These are phyloP conservation scores for Platanus orientalis DNA, from an alignment of 164 flowering plant genomes.

Conservation along the genomic window DNA sequence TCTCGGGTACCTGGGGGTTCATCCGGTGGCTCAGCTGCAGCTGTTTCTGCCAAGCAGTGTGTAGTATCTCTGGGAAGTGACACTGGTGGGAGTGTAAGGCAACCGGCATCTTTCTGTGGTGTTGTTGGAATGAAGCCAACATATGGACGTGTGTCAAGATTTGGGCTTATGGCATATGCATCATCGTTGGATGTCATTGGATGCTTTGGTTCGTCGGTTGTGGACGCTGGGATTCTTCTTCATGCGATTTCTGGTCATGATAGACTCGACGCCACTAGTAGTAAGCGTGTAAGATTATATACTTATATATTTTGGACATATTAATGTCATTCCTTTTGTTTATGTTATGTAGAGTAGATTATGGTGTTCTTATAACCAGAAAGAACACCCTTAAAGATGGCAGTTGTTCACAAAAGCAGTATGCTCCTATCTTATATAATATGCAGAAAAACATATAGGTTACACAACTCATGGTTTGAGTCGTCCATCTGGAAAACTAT, in stretches of 20 bases:
- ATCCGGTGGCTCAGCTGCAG: conserved; percentile 97
- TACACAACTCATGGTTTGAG: too few relatives aligned
- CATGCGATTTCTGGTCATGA: conserved; percentile 82
- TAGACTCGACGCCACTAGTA: conserved; percentile 80
- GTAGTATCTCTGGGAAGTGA: conserved; percentile 89
- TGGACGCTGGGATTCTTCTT: conserved; percentile 85
- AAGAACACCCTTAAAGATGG: too few relatives aligned
- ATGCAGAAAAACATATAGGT: too few relatives aligned
- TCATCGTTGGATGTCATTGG: conserved; percentile 95
- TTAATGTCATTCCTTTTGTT: not conserved
- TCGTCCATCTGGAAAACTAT: too few relatives aligned
- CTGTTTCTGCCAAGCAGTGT: conserved; percentile 98
- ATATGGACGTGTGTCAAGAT: conserved; percentile 94
- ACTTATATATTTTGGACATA: not conserved
- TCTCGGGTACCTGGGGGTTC: conserved; percentile 96
- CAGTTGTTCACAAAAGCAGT: too few relatives aligned
- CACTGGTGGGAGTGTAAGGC: conserved; percentile 98
- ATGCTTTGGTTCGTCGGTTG: conserved; percentile 88
- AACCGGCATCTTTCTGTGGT: conserved; percentile 98
- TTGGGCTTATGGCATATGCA: conserved; percentile 98
- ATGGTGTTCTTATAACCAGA: not conserved
- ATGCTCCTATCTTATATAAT: too few relatives aligned
- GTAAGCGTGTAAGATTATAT: conserved; percentile 53
- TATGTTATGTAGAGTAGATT: too few relatives aligned
- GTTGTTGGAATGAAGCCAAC: conserved; percentile 98